A percentile compares a stretch with the other conserved stretches of the same genome.
Evolutionary conservation across 163 green algal genomes (phyloP).

Genomic region (Scenedesmus sp.): DNA sequence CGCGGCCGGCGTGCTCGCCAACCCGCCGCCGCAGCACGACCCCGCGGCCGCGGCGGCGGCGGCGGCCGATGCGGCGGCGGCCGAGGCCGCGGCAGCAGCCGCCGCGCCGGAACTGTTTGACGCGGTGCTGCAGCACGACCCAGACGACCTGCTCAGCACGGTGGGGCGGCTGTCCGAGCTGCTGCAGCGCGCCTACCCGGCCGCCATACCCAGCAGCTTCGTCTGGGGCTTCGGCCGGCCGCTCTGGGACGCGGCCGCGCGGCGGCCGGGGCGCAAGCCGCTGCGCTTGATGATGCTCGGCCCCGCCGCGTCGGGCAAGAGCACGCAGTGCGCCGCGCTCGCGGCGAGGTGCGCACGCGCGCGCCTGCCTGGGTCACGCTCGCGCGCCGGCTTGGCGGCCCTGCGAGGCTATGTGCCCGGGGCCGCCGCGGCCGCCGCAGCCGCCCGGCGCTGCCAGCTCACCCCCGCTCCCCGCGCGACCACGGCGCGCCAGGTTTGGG

Average conservation of each 20-base stretch:
- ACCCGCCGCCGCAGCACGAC: slow-evolving; percentile 67
- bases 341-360: slow-evolving; percentile 8
- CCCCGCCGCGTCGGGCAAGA: slow-evolving; percentile 71
- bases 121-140: slow-evolving; percentile 1
- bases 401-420: too few relatives aligned
- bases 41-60: slow-evolving; percentile 57
- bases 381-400: too few relatives aligned
- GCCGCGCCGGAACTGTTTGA: slow-evolving; percentile 15
- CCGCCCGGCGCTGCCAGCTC: too few relatives aligned
- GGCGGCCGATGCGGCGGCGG: slow-evolving; percentile 11
- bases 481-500: slow-evolving; percentile 23
- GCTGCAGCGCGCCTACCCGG: slow-evolving; percentile 61
- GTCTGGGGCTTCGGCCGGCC: slow-evolving; percentile 80
- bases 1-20: slow-evolving; percentile 40
- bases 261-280: slow-evolving; percentile 60
- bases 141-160: neutral
- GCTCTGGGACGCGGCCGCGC: slow-evolving; percentile 66
- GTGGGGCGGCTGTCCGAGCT: slow-evolving; percentile 47
- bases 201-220: slow-evolving; percentile 59
- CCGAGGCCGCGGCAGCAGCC: slow-evolving; percentile 16
- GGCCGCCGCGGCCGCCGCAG: too few relatives aligned
- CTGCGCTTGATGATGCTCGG: slow-evolving; percentile 66
- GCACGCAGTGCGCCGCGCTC: slow-evolving; percentile 58
- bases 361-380: neutral
- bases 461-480: too few relatives aligned